Percentiles rank a stretch among this genome's conserved stretches.
Conservation (phyloP, 345 rosid species). For the Moricandia arvensis region DNA sequence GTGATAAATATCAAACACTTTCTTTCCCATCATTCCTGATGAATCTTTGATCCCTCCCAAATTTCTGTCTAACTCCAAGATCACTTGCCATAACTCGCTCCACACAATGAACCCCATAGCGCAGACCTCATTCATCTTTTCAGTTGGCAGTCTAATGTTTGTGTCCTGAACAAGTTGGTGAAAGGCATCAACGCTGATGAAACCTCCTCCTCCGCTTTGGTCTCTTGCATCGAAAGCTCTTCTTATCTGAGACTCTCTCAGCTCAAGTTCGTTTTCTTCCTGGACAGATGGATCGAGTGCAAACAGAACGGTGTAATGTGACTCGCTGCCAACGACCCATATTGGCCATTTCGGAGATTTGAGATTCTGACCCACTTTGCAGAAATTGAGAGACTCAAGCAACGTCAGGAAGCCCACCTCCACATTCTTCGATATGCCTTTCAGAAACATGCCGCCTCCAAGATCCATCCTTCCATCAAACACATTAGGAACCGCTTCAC, state of each 20-base stretch:
- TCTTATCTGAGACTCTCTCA: constrained; percentile 83
- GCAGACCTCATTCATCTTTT: constrained; percentile 68
- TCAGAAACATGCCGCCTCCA: constrained; percentile 91
- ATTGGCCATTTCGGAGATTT: constrained; percentile 97
- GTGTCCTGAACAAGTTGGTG: constrained; percentile 76
- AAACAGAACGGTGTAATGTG: constrained; percentile 94
- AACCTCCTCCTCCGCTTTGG: constrained; percentile 99
- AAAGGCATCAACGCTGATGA: constrained; percentile 90
- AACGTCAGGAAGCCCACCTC: constrained; percentile 98
- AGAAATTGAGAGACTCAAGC: constrained; percentile 89
- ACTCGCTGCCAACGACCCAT: constrained; percentile 99
- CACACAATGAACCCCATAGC: constrained; percentile 85
- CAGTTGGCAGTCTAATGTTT: constrained; percentile 58
- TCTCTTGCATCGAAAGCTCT: constrained; percentile 92
- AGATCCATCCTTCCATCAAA: constrained; percentile 97
- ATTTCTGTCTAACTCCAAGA: constrained; percentile 73
- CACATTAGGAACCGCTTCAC: constrained; percentile 95
- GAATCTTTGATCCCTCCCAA: constrained; percentile 90
- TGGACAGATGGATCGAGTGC: constrained; percentile 85
- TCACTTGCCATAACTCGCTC: constrained; percentile 97
- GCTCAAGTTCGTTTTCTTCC: constrained; percentile 92
- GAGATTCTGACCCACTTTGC: constrained; percentile 92
- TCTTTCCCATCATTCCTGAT: constrained; percentile 91
- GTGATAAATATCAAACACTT: constrained; percentile 91
- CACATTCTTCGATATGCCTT: constrained; percentile 73